Evolutionary conservation across 805 yeast species (phyloP).

Genomic region (Candida sithepensis): DNA sequence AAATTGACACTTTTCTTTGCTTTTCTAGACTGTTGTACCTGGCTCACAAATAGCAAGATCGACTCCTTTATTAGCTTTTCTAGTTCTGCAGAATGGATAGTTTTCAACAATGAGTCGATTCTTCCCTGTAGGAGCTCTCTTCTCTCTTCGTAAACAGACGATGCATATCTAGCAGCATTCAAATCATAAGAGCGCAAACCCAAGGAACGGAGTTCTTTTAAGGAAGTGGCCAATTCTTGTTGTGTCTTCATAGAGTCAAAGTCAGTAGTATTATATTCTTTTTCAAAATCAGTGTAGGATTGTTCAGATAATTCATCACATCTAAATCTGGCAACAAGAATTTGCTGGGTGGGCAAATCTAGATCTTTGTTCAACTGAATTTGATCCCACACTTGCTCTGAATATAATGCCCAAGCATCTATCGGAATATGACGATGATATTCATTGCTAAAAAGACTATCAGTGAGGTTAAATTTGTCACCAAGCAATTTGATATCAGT

Average conservation of each 20-base stretch:
- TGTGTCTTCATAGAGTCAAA: constrained; percentile 26
- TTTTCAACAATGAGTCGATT: constrained; percentile 44
- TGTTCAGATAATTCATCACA: constrained; percentile 81
- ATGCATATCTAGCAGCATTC: constrained; percentile 72
- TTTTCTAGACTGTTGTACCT: constrained; percentile 21
- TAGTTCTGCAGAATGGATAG: constrained; percentile 42
- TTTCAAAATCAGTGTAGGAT: constrained; percentile 43
- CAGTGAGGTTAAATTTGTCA: constrained; percentile 44
- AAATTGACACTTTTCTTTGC: constrained; percentile 20
- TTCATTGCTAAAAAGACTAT: constrained; percentile 54
- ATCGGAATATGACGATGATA: constrained; percentile 87
- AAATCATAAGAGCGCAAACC: constrained; percentile 57
- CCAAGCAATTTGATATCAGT: constrained; percentile 62
- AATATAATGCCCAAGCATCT: constrained; percentile 95
- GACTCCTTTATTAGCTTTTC: constrained; percentile 34
- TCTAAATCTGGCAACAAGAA: constrained; percentile 87
- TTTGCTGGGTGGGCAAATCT: constrained; percentile 95
- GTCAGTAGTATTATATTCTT: constrained; percentile 26
- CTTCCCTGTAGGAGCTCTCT: constrained; percentile 44
- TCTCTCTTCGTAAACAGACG: constrained; percentile 63
- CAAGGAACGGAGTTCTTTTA: constrained; percentile 41
- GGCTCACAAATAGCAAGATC: constrained; percentile 26
- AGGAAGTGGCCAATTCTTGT: constrained; percentile 37
- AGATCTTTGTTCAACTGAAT: constrained; percentile 90
- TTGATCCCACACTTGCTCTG: constrained; percentile 90